Evolutionary conservation across 2,329 filamentous ascomycete species (phyloP).

Genomic region (Colletotrichum costaricense): DNA sequence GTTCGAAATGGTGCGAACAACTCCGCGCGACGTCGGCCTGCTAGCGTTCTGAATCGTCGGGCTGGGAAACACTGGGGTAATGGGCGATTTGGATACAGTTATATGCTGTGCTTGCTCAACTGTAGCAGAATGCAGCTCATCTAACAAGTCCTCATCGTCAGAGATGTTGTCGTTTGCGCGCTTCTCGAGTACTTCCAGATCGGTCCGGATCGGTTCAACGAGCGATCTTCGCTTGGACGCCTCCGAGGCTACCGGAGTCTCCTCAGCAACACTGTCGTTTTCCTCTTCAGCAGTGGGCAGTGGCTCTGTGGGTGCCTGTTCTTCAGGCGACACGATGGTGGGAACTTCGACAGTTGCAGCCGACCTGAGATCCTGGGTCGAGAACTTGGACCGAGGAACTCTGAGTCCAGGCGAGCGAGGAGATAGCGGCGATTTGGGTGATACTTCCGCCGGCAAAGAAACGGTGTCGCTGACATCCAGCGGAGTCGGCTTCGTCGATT

Average conservation of each 20-base stretch:
- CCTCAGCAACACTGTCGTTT: constrained; percentile 41
- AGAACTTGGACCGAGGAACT: constrained; percentile 57
- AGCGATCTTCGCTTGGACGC: constrained; percentile 48
- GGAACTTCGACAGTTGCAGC: constrained; percentile 37
- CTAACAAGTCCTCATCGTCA: constrained; percentile 86
- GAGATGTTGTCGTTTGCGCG: constrained; percentile 60
- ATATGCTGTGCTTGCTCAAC: constrained; percentile 87
- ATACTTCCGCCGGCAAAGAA: constrained; percentile 31
- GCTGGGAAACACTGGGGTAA: constrained; percentile 69
- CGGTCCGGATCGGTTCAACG: constrained; percentile 68
- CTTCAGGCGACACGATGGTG: constrained; percentile 23
- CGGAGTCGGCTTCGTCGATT: constrained; percentile 4
- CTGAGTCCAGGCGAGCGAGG: constrained; percentile 35
- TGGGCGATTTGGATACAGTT: constrained; percentile 84
- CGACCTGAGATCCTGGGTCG: constrained; percentile 49
- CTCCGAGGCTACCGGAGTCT: constrained; percentile 42
- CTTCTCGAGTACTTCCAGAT: constrained; percentile 50
- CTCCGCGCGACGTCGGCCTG: constrained; percentile 50
- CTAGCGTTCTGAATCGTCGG: constrained; percentile 37
- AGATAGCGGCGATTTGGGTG: constrained; percentile 34
- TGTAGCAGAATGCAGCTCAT: constrained; percentile 85
- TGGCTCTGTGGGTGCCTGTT: neutral
- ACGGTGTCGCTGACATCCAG: neutral
- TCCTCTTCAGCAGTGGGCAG: constrained; percentile 32
- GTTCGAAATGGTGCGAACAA: constrained; percentile 47